A percentile compares a stretch with the other conserved stretches of the same genome.
phyloP scores from a whole-genome alignment of 208 protist species.

The Leishmania major region DNA sequence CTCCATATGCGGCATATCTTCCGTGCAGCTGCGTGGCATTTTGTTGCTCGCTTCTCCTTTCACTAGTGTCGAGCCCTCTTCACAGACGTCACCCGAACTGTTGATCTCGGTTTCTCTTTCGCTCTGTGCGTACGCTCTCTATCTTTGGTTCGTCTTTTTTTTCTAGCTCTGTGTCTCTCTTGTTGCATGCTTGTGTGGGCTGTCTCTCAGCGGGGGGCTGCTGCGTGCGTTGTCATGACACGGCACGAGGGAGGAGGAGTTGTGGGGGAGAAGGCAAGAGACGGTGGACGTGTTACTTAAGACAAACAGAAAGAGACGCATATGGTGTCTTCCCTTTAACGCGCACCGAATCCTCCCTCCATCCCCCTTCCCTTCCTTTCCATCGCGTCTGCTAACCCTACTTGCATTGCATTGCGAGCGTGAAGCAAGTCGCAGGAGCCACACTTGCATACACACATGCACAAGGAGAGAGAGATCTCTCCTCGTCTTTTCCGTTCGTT shows the following conservation, averaged over 20 bases:
- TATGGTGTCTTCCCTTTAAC: neutral
- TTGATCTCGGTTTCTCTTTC: conserved; percentile 10
- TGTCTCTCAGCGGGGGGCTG: neutral
- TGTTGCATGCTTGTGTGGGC: neutral
- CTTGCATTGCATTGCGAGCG: neutral
- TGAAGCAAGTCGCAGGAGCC: neutral
- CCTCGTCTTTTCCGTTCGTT: neutral
- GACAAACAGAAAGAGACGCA: neutral
- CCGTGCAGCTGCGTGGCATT: conserved; percentile 10
- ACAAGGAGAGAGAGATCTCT: neutral
- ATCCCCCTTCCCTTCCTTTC: neutral
- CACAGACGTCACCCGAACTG: neutral
- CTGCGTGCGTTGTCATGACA: conserved; percentile 1
- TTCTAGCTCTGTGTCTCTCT: conserved; percentile 2
- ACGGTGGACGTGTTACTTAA: neutral
- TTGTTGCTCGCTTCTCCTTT: conserved; percentile 13
- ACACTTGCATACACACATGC: neutral
- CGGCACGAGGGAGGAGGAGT: neutral
- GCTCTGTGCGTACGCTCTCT: neutral
- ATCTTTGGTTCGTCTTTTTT: conserved; percentile 2
- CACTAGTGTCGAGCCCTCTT: conserved; percentile 10
- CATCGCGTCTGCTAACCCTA: neutral
- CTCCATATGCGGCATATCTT: neutral
- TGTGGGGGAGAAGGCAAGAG: neutral
- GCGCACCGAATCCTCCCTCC: neutral